Evolutionary conservation across 2,329 filamentous ascomycete genomes (phyloP), one percentile per base, ranked within the genome.

Genomic region (Pseudocercospora vitis): DNA sequence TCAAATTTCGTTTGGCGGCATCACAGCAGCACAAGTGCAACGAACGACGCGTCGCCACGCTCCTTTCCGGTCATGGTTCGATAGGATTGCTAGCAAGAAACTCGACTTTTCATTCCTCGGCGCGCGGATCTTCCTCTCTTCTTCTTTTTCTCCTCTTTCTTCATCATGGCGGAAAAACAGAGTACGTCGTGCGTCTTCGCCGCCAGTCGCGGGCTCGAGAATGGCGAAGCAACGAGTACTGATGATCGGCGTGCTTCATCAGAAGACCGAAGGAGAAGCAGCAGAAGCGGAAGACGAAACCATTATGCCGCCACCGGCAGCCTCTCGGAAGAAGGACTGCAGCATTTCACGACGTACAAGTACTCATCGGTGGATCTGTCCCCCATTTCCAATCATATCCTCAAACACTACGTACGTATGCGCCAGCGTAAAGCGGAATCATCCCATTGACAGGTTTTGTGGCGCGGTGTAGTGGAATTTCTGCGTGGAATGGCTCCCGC

Each of bases 341-440:
- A 88, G 56, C 91, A 96, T 71, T 85, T 99, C 65, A 94, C 91
- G 74, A 86, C 87, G 56, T 99, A 99, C 84, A 95, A 96, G 71
- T 99, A 99, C 75, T 95, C 91, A 65, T 89, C 88, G 67, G 91
- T 99, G 73, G 94, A 99, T 79, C 92, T 96, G 75, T 96, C 91
- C 47, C 87, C 88, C 58, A 84, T 96, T 55, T 97, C 94, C 53
- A 83, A 91, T 72, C 95, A 97, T 74, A 89, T 99, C 69, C 81
- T 99, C 47, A 88, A 87, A 64, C 92, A 95, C 70, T 99, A 96
- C 78, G 94, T 97, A 87, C 72, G 87, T 14, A 9, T 40, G 18
- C 21, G 3, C 18, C 35, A 19, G 3, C 2, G 2, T 26, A 12
- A 24, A 7, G 39, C 9, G 19, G n/a, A n/a, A n/a, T n/a, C n/a